Percentiles rank a stretch among this genome's conserved stretches.
Evolutionary conservation across 164 flowering plant genomes (phyloP).

Genomic region (Piper betle): DNA sequence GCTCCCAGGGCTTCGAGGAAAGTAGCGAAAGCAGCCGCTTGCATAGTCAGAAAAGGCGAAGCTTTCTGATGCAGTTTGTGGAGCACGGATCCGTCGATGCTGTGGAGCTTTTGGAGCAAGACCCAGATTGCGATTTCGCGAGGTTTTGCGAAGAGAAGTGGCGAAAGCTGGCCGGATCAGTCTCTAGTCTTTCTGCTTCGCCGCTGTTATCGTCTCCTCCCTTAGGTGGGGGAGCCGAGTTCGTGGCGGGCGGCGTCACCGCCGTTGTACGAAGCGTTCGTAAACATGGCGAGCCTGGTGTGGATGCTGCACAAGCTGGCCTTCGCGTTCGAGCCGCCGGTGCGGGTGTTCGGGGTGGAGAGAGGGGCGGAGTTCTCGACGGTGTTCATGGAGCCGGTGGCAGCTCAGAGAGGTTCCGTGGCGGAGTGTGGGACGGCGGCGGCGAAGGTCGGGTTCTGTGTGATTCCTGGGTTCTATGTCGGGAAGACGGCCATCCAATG

Average conservation of each 20-base stretch:
- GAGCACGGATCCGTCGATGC: constrained; percentile 54
- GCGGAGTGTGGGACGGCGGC: constrained; percentile 15
- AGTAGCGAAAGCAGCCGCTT: constrained; percentile 13
- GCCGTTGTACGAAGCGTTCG: constrained; percentile 58
- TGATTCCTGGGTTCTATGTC: constrained; percentile 78
- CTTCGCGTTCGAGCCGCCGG: constrained; percentile 54
- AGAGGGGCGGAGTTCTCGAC: constrained; percentile 62
- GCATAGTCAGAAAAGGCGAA: constrained; percentile 7
- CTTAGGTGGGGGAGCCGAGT: constrained; percentile 40
- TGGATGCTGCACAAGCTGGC: constrained; percentile 90
- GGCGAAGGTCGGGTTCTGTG: constrained; percentile 74
- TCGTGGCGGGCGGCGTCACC: constrained; percentile 55
- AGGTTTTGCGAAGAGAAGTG: constrained; percentile 74
- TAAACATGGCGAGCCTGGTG: constrained; percentile 71
- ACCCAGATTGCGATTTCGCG: constrained; percentile 44
- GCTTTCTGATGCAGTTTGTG: constrained; percentile 35
- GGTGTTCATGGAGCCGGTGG: constrained; percentile 78
- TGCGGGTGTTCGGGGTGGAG: constrained; percentile 80
- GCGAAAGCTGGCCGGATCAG: constrained; percentile 61
- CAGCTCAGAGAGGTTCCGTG: constrained; percentile 14
- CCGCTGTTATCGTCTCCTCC: constrained; percentile 34
- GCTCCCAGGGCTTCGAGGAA: constrained; percentile 30
- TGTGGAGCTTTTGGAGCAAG: constrained; percentile 44
- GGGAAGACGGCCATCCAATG: constrained; percentile 71
- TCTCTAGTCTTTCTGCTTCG: constrained; percentile 40